Conservation (phyloP, 768 basidiomycete genomes). For the Cyclocybe aegerita region DNA sequence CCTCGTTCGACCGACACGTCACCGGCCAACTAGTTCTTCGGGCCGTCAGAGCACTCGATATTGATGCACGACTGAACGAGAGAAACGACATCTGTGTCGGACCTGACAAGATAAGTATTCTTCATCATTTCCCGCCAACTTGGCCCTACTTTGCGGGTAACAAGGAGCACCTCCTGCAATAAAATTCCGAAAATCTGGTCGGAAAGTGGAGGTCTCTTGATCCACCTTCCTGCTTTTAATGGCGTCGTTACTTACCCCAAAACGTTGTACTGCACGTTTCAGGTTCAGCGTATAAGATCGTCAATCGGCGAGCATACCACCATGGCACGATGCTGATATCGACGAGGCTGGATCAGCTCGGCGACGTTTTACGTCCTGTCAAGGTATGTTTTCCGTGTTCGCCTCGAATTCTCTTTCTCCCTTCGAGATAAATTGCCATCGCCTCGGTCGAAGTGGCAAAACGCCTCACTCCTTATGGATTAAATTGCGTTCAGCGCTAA, state of each 20-base stretch:
- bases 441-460: too few species aligned
- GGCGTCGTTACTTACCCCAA: constrained; percentile 8
- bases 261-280: constrained; percentile 64
- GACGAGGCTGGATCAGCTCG: constrained; percentile 69
- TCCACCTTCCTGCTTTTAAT: background rate
- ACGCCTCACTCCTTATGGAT: too few species aligned
- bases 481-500: too few species aligned
- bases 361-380: constrained; percentile 60
- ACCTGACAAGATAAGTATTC: constrained; percentile 78
- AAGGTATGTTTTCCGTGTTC: constrained; percentile 46
- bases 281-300: constrained; percentile 97
- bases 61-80: constrained; percentile 81
- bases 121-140: constrained; percentile 3
- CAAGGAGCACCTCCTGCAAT: too few species aligned
- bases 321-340: constrained; percentile 99
- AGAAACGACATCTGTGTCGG: constrained; percentile 90
- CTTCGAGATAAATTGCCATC: background rate
- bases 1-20: constrained; percentile 72
- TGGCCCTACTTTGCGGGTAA: background rate
- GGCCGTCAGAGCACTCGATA: constrained; percentile 74
- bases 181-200: too few species aligned
- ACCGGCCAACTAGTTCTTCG: constrained; percentile 78
- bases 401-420: background rate
- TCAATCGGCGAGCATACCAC: constrained; percentile 88
- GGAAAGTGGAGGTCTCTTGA: background rate